Base-by-base conservation (phyloP, 2,329 filamentous ascomycete species). In the Aspergillus sp. region DNA sequence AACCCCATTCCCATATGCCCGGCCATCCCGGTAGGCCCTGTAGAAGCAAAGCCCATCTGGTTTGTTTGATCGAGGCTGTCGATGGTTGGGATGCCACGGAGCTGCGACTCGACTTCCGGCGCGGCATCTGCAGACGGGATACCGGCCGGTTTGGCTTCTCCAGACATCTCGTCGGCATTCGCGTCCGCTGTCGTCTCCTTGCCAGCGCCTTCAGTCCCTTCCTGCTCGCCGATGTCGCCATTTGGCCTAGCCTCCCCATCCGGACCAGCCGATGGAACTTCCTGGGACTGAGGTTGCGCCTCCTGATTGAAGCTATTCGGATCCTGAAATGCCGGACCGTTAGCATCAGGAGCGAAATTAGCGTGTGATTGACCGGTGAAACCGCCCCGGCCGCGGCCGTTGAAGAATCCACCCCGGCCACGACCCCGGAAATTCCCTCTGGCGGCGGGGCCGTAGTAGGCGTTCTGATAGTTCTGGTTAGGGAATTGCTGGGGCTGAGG, bases 361-460 rank as follows among this genome's bases (percentile, higher is more conserved):
- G 51, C 51, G 36, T 60, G 55, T 44, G 54, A 55, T 39, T 48
- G 56, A 16, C 59, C 58, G 36, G 52, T 44, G 43, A 53, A 63
- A 15, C 56, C 58, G 26, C 57, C 55, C 33, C 57, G 53, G 32
- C 51, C 52, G 26, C 53, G 43, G 36, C 57, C 53, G 34, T 68
- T 67, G 45, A 66, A 61, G 46, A 66, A 68, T 39, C 70, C 71
- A 34, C 75, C 75, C 50, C 76, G 74, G 36, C 73, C 76, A 44
- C 79, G 74, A 45, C 78, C 77, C 44, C 75, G 71, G 45, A 52
- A 57, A 34, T 48, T 52, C 41, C 80, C 79, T 51, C 79, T 71
- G 58, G 71, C 76, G 43, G 79, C 80, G 63, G 76, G 77, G 63
- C 77, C 76, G 68, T 75, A 78, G 68, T 82, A 86, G 68, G 86